phyloP scores from a whole-genome alignment of 192 early-diverging fungal genomes.

The Backusella luteola region DNA sequence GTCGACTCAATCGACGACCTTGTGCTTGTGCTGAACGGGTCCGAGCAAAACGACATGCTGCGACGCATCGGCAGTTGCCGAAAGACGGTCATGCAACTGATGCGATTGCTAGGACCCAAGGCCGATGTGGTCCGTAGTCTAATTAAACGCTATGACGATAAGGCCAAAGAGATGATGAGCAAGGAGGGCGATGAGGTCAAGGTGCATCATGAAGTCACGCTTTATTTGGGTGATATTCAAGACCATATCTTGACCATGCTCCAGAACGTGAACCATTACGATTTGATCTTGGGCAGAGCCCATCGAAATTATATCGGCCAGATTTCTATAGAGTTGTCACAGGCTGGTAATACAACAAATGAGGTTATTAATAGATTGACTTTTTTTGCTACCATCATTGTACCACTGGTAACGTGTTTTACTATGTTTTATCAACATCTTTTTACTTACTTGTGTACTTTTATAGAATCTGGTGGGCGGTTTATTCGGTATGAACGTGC shows the following conservation, averaged over 20 bases:
- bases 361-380: slow-evolving; percentile 88
- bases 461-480: slow-evolving; percentile 65
- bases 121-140: slow-evolving; percentile 56
- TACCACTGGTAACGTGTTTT: slow-evolving; percentile 63
- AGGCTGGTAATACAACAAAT: slow-evolving; percentile 79
- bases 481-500: slow-evolving; percentile 58
- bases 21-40: slow-evolving; percentile 70
- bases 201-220: slow-evolving; percentile 52
- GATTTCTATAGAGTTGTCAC: slow-evolving; percentile 72
- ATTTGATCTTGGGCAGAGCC: slow-evolving; percentile 66
- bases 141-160: slow-evolving; percentile 55
- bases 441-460: too few species aligned
- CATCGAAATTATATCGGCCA: slow-evolving; percentile 84
- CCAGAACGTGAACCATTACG: slow-evolving; percentile 67
- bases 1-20: slow-evolving; percentile 81
- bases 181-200: slow-evolving; percentile 20
- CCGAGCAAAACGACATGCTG: slow-evolving; percentile 59
- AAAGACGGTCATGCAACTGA: slow-evolving; percentile 46
- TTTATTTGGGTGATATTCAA: slow-evolving; percentile 81
- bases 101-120: slow-evolving; percentile 50
- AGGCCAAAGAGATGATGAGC: slow-evolving; percentile 1
- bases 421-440: background rate
- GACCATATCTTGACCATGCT: slow-evolving; percentile 75
- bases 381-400: slow-evolving; percentile 81
- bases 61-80: slow-evolving; percentile 50